Base-by-base conservation (phyloP, 768 basidiomycete species). In the Termitomyces sp. region DNA sequence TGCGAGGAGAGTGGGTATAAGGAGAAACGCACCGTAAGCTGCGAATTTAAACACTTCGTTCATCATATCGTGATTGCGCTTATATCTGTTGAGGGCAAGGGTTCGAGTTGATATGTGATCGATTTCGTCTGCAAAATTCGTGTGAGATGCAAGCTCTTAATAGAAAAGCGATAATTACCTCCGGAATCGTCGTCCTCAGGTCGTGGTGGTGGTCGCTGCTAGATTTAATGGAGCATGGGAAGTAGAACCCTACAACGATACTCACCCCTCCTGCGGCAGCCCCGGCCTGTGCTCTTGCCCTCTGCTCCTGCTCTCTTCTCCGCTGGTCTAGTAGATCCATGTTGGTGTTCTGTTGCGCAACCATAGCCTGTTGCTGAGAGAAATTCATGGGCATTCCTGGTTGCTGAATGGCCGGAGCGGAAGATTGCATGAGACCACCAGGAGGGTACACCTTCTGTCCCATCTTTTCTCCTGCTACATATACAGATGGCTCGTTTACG, bases 41-140 rank as follows among this genome's bases (percentile, higher is more conserved):
- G 90, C 90, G 61, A 82, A 79, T 61, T 76, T 78, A 69, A 93
- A 92, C 1, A 93, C 86, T 43, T 87, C 87, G 65, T 87, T 87
- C 90, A 93, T 93, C 59, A 87, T 75, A 44, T 91, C 90, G 64
- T 92, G 89, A 64, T 93, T 93, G 6, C 90, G 83, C 61, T 79
- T 81, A 65, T 91, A 93, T 36, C 90, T 78, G 18, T 84, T 80
- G 36, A 88, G 64, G 7, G 91, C 87, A 16, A 92, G 76, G 2
- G 88, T 82, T 43, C 87, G 80, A 2, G 87, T 83, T 0, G 90
- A 87, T 58, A 92, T 86, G 58, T 79, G 74, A 58, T 92, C 90
- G 24, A 77, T 71, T 59, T 90, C 88, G 62, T 89, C 85, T 81
- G 54, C 3, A 49, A 37, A 7, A 36, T 37, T 18, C 20, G n/a